These are phyloP conservation scores for Pythium rishiriense DNA, from an alignment of 352 stramenopile genomes.

Conservation along the genomic window DNA sequence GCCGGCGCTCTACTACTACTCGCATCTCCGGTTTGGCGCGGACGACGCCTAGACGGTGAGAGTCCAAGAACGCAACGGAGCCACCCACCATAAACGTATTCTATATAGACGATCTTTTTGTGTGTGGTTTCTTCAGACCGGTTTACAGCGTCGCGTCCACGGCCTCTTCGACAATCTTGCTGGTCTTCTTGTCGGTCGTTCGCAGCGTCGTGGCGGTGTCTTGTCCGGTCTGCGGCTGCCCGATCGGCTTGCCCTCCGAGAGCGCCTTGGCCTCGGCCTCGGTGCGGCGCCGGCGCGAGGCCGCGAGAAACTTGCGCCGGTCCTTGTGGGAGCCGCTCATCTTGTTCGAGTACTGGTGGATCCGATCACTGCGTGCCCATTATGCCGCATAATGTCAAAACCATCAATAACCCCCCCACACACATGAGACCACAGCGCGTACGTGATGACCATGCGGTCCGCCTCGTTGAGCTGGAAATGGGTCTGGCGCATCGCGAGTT, in stretches of 20 bases:
- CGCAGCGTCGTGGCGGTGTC: background rate
- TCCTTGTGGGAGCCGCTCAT: constrained; percentile 60
- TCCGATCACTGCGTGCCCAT: constrained; percentile 46
- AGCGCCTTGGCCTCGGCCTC: constrained; percentile 27
- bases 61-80: too few relatives aligned
- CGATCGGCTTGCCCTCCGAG: constrained; percentile 15
- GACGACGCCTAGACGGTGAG: too few relatives aligned
- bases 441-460: constrained; percentile 77
- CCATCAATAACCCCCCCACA: too few relatives aligned
- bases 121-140: background rate
- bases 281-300: constrained; percentile 33
- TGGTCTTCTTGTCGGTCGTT: constrained; percentile 33
- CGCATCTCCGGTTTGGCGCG: constrained; percentile 20
- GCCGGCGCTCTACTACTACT: constrained; percentile 64
- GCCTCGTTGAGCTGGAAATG: constrained; percentile 63
- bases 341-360: constrained; percentile 78
- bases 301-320: constrained; percentile 69
- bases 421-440: constrained; percentile 15
- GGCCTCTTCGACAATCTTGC: constrained; percentile 36
- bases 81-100: background rate
- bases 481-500: constrained; percentile 53
- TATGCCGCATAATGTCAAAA: background rate
- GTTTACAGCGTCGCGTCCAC: constrained; percentile 54
- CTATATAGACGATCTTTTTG: constrained; percentile 1
- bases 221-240: background rate